phyloP scores from a whole-genome alignment of 306 rosid species.

The Cicer yamashitae region DNA sequence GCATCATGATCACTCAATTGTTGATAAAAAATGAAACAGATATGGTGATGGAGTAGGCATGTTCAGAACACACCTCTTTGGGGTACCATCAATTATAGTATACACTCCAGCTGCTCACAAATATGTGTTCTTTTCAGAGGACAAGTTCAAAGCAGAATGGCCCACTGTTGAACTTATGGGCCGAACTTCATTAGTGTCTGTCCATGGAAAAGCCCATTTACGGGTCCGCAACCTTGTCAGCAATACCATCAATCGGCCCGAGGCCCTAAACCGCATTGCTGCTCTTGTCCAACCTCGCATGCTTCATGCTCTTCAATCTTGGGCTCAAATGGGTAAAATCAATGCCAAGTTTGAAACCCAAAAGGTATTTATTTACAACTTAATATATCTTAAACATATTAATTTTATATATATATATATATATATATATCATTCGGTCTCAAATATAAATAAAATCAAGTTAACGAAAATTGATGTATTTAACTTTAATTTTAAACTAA shows the following conservation, averaged over 20 bases:
- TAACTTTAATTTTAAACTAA: too few relatives aligned
- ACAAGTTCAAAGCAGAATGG: background rate
- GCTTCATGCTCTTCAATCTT: conserved; percentile 1
- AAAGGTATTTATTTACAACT: conserved; percentile 17
- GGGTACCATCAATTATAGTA: conserved; percentile 20
- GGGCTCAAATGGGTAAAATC: conserved; percentile 22
- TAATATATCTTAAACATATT: background rate
- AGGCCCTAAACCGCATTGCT: background rate
- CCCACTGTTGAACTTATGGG: conserved; percentile 19
- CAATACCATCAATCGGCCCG: conserved; percentile 17
- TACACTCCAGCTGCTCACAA: background rate
- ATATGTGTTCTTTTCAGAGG: background rate
- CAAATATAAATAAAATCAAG: too few relatives aligned
- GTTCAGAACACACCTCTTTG: conserved; percentile 39
- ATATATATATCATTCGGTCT: too few relatives aligned
- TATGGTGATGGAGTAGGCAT: conserved; percentile 36
- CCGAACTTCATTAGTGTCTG: background rate
- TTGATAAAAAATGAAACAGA: conserved; percentile 7
- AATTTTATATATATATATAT: too few relatives aligned
- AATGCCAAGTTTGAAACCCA: background rate
- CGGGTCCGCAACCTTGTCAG: conserved; percentile 20
- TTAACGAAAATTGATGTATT: too few relatives aligned
- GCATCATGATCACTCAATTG: background rate
- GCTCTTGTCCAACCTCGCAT: conserved; percentile 26
- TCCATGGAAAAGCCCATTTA: conserved; percentile 15